Conservation (phyloP, 768 basidiomycete genomes). For the Postia placenta region DNA sequence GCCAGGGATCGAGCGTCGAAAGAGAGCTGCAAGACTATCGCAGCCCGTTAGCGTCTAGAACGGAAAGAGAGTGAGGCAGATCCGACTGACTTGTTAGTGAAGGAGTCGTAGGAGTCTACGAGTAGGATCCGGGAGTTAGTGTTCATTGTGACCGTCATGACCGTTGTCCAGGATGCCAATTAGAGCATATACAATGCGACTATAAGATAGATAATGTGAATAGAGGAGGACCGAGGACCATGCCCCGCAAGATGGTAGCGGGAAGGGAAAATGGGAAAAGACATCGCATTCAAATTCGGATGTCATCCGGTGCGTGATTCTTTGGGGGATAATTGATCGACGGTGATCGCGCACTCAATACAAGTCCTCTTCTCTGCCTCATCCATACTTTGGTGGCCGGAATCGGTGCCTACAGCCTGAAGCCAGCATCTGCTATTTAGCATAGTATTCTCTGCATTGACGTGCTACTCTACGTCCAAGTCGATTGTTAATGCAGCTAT, state of each 20-base stretch:
- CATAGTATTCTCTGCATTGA: neutral
- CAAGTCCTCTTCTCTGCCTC: no score
- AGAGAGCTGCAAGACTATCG: constrained; percentile 65
- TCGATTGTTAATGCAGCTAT: no score
- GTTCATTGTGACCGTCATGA: constrained; percentile 6
- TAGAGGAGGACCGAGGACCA: neutral
- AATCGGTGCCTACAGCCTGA: no score
- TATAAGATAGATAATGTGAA: neutral
- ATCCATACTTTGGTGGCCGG: no score
- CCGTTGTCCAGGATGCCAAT: neutral
- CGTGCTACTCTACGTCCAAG: neutral
- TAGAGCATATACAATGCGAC: neutral
- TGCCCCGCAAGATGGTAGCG: neutral
- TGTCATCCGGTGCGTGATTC: no score
- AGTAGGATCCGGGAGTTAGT: constrained; percentile 48
- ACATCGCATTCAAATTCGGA: no score
- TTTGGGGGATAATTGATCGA: no score
- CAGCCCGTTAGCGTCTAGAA: neutral
- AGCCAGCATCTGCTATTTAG: no score
- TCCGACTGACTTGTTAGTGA: constrained; percentile 72
- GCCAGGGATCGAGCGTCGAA: constrained; percentile 54
- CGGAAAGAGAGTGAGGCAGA: neutral
- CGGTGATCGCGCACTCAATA: no score
- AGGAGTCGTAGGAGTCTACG: constrained; percentile 83
- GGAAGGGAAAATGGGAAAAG: no score